Base-by-base conservation (phyloP, 2,329 filamentous ascomycete species). In the Penicillium fuscoglaucum region DNA sequence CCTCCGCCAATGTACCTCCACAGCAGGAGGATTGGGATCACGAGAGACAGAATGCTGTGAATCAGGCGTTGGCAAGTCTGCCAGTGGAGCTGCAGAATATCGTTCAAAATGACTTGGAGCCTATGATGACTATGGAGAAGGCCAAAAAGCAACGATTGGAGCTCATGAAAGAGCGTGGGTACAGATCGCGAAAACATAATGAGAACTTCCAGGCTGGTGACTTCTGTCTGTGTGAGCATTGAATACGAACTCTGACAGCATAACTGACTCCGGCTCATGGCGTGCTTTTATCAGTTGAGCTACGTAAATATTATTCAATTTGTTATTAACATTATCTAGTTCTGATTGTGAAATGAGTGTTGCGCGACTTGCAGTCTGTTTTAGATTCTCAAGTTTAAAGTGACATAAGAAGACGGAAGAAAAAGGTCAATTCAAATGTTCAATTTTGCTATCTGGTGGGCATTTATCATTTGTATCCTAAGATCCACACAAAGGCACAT, bases 1-100 rank as follows among this genome's bases (percentile, higher is more conserved):
- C 74, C 3, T 82, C 80, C 0, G 76, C 76, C 0, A 82, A 84
- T 57, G 75, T 84, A 0, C 81, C 82, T 1, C 80, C 80, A 2
- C 82, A 84, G 64, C 78, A 77, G 58, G 66, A 72, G n/a, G 58
- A 51, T 37, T 65, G 61, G 60, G 37, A 19, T 13, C 7, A 17
- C 19, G 39, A 52, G 12, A 52, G 37, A 26, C 26, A 43, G 9
- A 17, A 43, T 29, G 28, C 28, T 26, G 50, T 44, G 39, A 24
- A 44, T 17, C 50, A 44, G 21, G 39, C 28, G 12, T n/a, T 58
- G 8, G 37, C 41, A 26, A 5, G 33, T 15, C 39, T 52, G 8
- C 61, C 65, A 35, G 41, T 26, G 46, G 64, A 67, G 43, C 53
- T 74, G 28, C 60, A 67, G 24, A 40, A 66, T 15, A 65, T 71